These are phyloP conservation scores for Aspergillus felis DNA, from an alignment of 2,329 filamentous ascomycete species.

Conservation along the genomic window DNA sequence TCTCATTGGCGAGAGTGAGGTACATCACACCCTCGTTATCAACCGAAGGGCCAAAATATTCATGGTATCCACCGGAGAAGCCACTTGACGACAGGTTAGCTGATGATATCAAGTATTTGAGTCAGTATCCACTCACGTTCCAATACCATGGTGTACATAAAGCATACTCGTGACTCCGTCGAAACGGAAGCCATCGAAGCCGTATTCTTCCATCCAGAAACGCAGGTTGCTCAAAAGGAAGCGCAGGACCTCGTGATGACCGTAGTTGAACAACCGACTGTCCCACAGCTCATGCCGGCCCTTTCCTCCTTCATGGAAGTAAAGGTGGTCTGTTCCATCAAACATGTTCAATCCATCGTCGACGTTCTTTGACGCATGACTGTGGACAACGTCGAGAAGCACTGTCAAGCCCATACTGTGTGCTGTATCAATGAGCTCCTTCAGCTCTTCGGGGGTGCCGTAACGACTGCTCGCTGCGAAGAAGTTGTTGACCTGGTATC, in stretches of 20 bases:
- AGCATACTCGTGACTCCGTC: constrained; percentile 99
- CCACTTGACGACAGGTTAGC: constrained; percentile 53
- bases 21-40: constrained; percentile 94
- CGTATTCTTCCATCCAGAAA: constrained; percentile 99
- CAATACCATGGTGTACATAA: constrained; percentile 92
- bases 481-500: constrained; percentile 98
- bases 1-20: constrained; percentile 92
- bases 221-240: constrained; percentile 92
- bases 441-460: constrained; percentile 87
- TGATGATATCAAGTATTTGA: background rate
- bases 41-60: constrained; percentile 87
- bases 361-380: constrained; percentile 96
- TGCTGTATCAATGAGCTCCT: constrained; percentile 92
- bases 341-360: constrained; percentile 94
- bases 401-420: constrained; percentile 88
- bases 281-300: constrained; percentile 94
- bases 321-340: constrained; percentile 89
- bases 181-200: constrained; percentile 95
- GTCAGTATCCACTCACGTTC: constrained; percentile 63
- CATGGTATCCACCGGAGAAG: constrained; percentile 96
- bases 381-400: constrained; percentile 92
- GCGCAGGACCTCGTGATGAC: constrained; percentile 87
- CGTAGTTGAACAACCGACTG: constrained; percentile 95
- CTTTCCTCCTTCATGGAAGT: constrained; percentile 84
- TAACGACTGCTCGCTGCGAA: constrained; percentile 96